Evolutionary conservation across 2,329 filamentous ascomycete species (phyloP), one percentile per base, ranked within the genome.

Genomic region (Lachnellula arida): DNA sequence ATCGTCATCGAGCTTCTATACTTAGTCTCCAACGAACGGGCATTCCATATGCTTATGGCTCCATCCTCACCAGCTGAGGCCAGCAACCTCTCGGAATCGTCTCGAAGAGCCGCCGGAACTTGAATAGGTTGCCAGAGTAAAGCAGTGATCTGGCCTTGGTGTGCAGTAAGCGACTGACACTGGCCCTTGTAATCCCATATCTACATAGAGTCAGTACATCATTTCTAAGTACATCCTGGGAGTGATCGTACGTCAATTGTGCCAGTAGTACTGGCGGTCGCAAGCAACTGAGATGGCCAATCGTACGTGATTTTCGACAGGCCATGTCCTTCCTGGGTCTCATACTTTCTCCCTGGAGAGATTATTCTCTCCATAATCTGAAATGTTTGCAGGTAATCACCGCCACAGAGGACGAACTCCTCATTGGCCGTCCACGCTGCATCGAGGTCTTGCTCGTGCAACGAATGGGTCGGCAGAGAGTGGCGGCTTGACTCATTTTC

Each of bases 1-100:
- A 86, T 85, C 0, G 80, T 85, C 72, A 86, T 78, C 53, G 80
- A 82, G 59, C 78, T 81, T 58, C 79, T 81, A 1, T 81, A 73
- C 62, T 81, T 83, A 60, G 74, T 77, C 52, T 84, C 81, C 1
- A 76, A 69, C 39, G 74, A 75, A 48, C 79, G 75, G 3, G 78
- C 81, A 62, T 86, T 84, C 81, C 82, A 86, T 25, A 86, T 79
- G 46, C 79, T 73, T 49, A 87, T 84, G 11, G 80, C 80, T 23
- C 81, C 81, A 62, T 87, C 83, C 58, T 86, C 82, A 23, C 81
- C 82, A 1, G 82, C 82, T 7, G 84, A 83, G 54, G 85, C 76
- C 3, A 86, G 71, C 23, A 84, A 75, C 35, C 68, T 61, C 46
- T 69, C 67, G 9, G 49, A 25, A 12, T 61, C 58, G 60, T 85